A percentile compares a stretch with the other conserved stretches of the same genome.
Conservation (phyloP, 2,329 filamentous ascomycete species). For the Leptodontidium sp. region DNA sequence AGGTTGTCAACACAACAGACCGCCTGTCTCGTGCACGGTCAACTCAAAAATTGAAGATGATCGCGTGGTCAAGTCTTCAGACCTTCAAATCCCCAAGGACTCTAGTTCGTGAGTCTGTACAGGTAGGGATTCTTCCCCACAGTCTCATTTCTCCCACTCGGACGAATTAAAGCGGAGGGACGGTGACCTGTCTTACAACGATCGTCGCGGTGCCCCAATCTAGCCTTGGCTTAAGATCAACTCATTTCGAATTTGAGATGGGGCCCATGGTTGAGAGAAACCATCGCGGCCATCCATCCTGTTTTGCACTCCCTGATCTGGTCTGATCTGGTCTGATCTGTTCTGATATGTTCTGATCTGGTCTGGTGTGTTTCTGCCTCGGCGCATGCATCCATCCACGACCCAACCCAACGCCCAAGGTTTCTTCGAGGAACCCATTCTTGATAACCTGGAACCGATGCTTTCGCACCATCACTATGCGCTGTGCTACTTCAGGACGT, state of each 20-base stretch:
- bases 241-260: neutral
- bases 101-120: neutral
- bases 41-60: neutral
- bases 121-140: slow-evolving; percentile 21
- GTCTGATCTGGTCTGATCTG: too few relatives aligned
- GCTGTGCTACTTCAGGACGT: slow-evolving; percentile 8
- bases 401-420: neutral
- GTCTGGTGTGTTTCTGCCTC: too few relatives aligned
- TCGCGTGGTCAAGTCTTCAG: slow-evolving; percentile 9
- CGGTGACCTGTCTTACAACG: neutral
- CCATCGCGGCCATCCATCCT: neutral
- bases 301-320: neutral
- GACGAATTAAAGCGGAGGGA: slow-evolving; percentile 8
- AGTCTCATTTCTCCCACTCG: neutral
- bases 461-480: neutral
- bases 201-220: slow-evolving; percentile 6
- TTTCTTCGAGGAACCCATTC: neutral
- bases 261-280: neutral
- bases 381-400: neutral
- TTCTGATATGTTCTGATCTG: too few relatives aligned
- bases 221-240: slow-evolving; percentile 1
- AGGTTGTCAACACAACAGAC: neutral
- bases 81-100: slow-evolving; percentile 2
- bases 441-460: neutral
- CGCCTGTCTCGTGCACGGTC: slow-evolving; percentile 11